These are phyloP conservation scores for Chamaenerion angustifolium DNA, from an alignment of 345 rosid genomes.

Conservation along the genomic window DNA sequence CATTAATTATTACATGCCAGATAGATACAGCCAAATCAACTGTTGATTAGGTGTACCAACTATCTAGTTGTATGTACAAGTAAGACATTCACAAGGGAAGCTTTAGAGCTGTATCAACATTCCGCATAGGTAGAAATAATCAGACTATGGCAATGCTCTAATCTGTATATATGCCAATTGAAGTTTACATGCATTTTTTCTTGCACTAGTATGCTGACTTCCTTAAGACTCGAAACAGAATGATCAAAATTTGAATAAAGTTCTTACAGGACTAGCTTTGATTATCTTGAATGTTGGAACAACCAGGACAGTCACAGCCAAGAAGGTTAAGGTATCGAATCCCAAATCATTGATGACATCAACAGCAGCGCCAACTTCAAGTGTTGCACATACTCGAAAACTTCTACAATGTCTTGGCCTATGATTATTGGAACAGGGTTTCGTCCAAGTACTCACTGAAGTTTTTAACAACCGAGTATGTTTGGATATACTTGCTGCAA, in stretches of 20 bases:
- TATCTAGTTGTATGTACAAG: no score
- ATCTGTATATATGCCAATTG: no score
- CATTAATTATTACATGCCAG: no score
- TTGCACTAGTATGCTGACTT: no score
- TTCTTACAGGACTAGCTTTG: slow-evolving; percentile 85
- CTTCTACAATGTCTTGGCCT: slow-evolving; percentile 21
- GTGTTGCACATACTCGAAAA: slow-evolving; percentile 26
- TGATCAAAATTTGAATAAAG: background rate
- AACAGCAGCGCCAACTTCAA: slow-evolving; percentile 67
- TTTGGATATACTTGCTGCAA: slow-evolving; percentile 16
- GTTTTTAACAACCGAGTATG: slow-evolving; percentile 16
- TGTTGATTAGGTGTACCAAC: no score
- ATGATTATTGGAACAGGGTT: slow-evolving; percentile 17
- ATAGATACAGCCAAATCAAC: no score
- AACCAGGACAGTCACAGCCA: slow-evolving; percentile 77
- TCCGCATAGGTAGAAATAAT: no score
- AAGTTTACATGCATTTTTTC: no score
- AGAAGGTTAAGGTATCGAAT: slow-evolving; percentile 82
- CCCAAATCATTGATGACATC: slow-evolving; percentile 96
- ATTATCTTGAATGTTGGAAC: slow-evolving; percentile 77
- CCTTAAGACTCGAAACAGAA: no score
- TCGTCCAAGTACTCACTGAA: slow-evolving; percentile 16
- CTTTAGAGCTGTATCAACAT: no score
- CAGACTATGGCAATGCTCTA: no score
- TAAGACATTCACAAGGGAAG: no score